Percentiles rank a stretch among this genome's conserved stretches.
phyloP scores from a whole-genome alignment of 768 basidiomycete genomes.

The Trametopsis cervina region DNA sequence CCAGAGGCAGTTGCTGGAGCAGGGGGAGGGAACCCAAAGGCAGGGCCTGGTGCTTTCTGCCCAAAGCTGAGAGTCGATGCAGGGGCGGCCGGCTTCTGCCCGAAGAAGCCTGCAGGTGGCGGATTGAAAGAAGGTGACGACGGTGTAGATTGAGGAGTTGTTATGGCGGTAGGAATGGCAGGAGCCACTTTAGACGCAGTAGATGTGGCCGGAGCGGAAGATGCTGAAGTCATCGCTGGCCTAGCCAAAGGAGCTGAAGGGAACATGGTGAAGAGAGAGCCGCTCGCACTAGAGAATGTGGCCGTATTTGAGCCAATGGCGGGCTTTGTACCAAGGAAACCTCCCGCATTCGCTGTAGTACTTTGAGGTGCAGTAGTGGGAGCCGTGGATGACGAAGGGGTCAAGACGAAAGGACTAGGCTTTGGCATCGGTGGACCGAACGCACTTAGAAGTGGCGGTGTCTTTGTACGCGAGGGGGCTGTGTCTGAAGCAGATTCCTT shows the following conservation, averaged over 20 bases:
- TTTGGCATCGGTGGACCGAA: conserved; percentile 9
- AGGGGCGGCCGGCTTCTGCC: conserved; percentile 7
- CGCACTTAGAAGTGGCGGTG: conserved; percentile 35
- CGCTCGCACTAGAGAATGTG: not conserved
- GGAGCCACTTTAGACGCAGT: not conserved
- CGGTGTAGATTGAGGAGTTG: conserved; percentile 13
- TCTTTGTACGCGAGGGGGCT: conserved; percentile 34
- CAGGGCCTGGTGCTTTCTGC: conserved; percentile 3
- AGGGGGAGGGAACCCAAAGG: not conserved
- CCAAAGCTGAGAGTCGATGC: conserved; percentile 8
- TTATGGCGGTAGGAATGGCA: not conserved
- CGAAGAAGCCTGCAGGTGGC: conserved; percentile 7
- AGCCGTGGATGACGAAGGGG: not conserved
- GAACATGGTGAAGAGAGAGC: too few relatives aligned
- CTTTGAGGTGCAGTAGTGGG: not conserved
- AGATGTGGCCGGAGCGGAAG: not conserved
- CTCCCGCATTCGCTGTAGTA: not conserved
- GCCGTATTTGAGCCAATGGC: not conserved
- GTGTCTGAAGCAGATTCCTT: conserved; percentile 9
- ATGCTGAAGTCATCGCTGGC: not conserved
- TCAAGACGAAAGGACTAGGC: conserved; percentile 12
- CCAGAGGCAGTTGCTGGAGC: not conserved
- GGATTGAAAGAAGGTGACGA: conserved; percentile 19
- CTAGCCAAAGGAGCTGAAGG: not conserved
- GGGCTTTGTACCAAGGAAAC: not conserved